These are phyloP conservation scores for Suillus variegatus DNA, from an alignment of 768 basidiomycete species.

Conservation along the genomic window DNA sequence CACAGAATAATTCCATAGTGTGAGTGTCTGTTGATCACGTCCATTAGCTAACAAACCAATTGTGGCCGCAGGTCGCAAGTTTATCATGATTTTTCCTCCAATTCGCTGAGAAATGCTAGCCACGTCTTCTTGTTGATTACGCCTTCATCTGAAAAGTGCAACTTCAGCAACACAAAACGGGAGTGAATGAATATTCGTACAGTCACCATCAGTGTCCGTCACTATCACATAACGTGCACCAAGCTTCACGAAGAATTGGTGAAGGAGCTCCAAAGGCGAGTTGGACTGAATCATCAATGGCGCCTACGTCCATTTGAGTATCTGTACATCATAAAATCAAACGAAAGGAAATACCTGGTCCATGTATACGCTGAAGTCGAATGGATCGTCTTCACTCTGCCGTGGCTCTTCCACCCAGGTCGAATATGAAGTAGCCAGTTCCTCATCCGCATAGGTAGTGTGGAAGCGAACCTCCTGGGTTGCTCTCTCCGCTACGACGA, in stretches of 20 bases:
- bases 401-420: conserved; percentile 50
- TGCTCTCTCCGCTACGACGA: conserved; percentile 72
- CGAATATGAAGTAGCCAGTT: conserved; percentile 58
- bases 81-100: conserved; percentile 55
- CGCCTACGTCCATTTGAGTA: conserved; percentile 48
- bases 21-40: neutral
- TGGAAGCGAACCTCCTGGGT: conserved; percentile 71
- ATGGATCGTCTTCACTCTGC: conserved; percentile 46
- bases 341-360: conserved; percentile 60
- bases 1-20: neutral
- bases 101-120: conserved; percentile 80
- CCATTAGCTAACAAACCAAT: neutral
- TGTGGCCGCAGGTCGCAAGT: neutral
- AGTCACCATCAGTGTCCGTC: conserved; percentile 78
- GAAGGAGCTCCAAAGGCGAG: conserved; percentile 88
- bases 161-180: neutral
- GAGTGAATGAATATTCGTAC: conserved; percentile 43
- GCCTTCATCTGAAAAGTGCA: conserved; percentile 65
- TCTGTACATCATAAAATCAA: neutral
- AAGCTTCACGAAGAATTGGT: conserved; percentile 92
- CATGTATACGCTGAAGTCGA: conserved; percentile 88
- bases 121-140: conserved; percentile 94
- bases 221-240: conserved; percentile 91
- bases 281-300: conserved; percentile 84
- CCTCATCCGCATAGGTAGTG: conserved; percentile 40